Evolutionary conservation across 164 flowering plant genomes (phyloP), one percentile per base, ranked within the genome.

Genomic region (Chimonanthus praecox): DNA sequence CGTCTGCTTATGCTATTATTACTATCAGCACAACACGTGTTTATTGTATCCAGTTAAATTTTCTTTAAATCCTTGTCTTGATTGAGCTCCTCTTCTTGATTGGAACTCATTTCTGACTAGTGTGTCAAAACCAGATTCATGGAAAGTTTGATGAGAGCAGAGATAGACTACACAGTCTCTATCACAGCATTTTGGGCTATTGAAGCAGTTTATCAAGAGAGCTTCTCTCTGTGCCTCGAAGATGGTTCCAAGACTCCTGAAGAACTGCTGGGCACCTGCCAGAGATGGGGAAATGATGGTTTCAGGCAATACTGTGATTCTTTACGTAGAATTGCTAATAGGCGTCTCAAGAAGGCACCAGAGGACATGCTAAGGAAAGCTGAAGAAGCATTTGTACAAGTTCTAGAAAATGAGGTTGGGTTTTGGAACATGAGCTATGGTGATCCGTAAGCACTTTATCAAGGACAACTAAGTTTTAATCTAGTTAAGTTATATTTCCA

Each of bases 341-440:
- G 84, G 69, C 64, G 74, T 46, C 82, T 92, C 18, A 78, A 74
- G 71, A 85, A 80, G 69, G 90, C 92, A 47, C 68, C 89, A 0
- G 83, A 70, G 49, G 88, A 80, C 47, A 86, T 75, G 16, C 67
- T 67, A 7, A 62, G 51, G 1, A 82, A 85, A 79, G 90, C 97
- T 66, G 94, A 92, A 84, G 85, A 65, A 18, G 76, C 73, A 7
- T 76, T 92, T 15, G n/a, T 85, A n/a, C 51, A 68, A 11, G 86
- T 92, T 65, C 90, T 92, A 4, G 88, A 88, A 68, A 81, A 69
- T 63, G 98, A 94, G 81, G 84, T 92, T 58, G 89, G 81, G 16
- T 94, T 94, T 74, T 94, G 98, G 97, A 90, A 91, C 84, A 94
- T 94, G 98, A 91, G 97, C 81, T 33, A 70, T 49, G 86, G 85